These are phyloP conservation scores for Rubus idaeus DNA, from an alignment of 306 rosid species.

Conservation along the genomic window DNA sequence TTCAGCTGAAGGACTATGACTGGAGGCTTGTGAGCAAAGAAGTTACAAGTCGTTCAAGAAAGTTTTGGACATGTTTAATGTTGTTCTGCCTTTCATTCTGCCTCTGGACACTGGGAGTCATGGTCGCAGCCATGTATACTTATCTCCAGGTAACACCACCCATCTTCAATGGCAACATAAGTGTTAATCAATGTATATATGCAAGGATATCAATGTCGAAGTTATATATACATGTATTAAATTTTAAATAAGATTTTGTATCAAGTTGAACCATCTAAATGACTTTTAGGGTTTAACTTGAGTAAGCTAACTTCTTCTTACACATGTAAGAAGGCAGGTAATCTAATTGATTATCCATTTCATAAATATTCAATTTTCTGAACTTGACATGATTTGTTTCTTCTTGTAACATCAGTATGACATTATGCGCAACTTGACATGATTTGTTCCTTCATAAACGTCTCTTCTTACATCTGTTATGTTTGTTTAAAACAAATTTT, in stretches of 20 bases:
- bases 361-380: neutral
- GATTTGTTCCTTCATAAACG: neutral
- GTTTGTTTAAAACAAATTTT: neutral
- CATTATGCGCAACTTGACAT: neutral
- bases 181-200: neutral
- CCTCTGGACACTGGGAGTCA: conserved; percentile 41
- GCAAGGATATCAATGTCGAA: neutral
- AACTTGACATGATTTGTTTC: neutral
- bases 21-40: conserved; percentile 23
- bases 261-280: neutral
- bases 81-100: conserved; percentile 28
- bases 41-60: conserved; percentile 28
- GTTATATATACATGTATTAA: neutral
- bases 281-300: neutral
- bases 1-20: conserved; percentile 30
- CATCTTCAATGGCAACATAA: neutral
- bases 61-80: conserved; percentile 29
- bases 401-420: neutral
- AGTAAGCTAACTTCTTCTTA: neutral
- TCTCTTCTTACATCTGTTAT: neutral
- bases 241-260: neutral
- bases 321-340: too few species aligned
- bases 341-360: neutral
- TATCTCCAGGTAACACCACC: conserved; percentile 51
- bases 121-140: conserved; percentile 21